Conservation (phyloP, 2,329 filamentous ascomycete genomes). For the Aspergillus nomiae region DNA sequence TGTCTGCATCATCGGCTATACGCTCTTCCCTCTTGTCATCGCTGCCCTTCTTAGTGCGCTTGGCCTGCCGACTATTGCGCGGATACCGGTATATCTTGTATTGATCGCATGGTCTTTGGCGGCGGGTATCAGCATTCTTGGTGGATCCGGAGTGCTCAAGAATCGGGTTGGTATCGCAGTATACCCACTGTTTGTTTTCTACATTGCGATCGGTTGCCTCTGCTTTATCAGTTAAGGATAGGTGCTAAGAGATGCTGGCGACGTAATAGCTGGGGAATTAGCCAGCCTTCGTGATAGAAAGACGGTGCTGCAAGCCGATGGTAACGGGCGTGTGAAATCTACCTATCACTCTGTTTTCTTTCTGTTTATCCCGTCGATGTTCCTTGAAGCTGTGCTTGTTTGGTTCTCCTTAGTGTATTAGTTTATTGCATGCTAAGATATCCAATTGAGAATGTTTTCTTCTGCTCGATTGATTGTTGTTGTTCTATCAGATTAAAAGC, state of each 20-base stretch:
- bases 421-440: constrained; percentile 21
- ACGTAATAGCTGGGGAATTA: not conserved
- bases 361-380: not conserved
- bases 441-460: constrained; percentile 17
- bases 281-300: not conserved
- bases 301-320: not conserved
- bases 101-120: constrained; percentile 91
- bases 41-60: constrained; percentile 87
- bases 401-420: constrained; percentile 9
- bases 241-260: not conserved
- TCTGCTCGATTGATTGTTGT: not conserved
- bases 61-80: constrained; percentile 73
- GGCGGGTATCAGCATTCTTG: constrained; percentile 92
- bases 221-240: constrained; percentile 85
- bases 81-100: constrained; percentile 87
- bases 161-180: constrained; percentile 93
- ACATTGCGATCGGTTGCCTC: constrained; percentile 86
- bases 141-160: constrained; percentile 91
- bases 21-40: constrained; percentile 93
- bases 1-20: constrained; percentile 97
- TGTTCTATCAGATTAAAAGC: not conserved
- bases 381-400: not conserved
- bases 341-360: constrained; percentile 1
- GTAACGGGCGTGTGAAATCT: not conserved
- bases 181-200: constrained; percentile 94